Conservation (phyloP, 345 rosid species). For the Microcos paniculata region DNA sequence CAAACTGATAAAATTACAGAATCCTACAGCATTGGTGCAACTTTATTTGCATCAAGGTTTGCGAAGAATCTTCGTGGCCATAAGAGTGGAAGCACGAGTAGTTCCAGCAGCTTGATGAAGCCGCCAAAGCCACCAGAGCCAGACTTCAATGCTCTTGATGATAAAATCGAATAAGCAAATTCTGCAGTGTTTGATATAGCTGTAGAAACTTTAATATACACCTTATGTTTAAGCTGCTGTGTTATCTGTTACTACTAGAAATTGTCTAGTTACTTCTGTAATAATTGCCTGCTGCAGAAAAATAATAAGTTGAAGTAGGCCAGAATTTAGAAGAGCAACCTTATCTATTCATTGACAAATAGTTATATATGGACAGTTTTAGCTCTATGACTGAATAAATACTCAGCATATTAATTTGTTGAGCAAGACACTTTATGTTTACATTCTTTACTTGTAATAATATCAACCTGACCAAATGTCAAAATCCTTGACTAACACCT, state of each 20-base stretch:
- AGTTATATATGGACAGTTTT: no score
- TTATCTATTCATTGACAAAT: no score
- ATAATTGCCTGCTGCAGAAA: no score
- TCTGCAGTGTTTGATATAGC: neutral
- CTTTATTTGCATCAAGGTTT: conserved; percentile 70
- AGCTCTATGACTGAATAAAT: no score
- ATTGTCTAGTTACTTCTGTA: neutral
- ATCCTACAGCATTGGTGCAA: conserved; percentile 54
- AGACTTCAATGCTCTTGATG: conserved; percentile 45
- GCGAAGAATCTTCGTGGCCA: conserved; percentile 66
- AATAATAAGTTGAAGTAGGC: no score
- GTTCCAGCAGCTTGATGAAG: conserved; percentile 35
- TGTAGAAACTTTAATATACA: neutral
- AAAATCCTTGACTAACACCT: no score
- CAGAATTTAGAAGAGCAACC: no score
- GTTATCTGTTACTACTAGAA: neutral
- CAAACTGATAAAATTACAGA: conserved; percentile 2
- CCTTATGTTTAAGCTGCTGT: neutral
- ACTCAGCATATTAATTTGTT: no score
- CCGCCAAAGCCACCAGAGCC: conserved; percentile 85
- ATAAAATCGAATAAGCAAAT: neutral
- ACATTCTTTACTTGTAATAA: no score
- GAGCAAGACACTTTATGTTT: no score
- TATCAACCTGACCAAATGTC: no score
- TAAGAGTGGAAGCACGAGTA: conserved; percentile 25